Conservation (phyloP, 2,329 filamentous ascomycete species). For the Penicillium sp. region DNA sequence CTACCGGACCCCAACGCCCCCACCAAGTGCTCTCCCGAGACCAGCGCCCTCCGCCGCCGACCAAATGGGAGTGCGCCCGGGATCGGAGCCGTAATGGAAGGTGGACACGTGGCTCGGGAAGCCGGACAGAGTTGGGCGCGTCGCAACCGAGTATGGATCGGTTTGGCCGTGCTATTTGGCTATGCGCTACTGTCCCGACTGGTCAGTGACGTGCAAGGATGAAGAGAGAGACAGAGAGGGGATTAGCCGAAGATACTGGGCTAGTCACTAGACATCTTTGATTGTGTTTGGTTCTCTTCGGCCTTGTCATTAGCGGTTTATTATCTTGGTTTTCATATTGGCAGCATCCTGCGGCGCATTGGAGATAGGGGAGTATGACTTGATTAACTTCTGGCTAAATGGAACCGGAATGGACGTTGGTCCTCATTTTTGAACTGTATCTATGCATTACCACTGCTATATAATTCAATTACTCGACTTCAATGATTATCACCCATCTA, state of each 20-base stretch:
- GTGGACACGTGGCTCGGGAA: slow-evolving; percentile 72
- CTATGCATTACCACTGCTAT: not conserved
- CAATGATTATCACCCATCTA: not conserved
- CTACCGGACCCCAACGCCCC: slow-evolving; percentile 58
- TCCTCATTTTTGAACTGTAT: not conserved
- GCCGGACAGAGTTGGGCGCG: slow-evolving; percentile 81
- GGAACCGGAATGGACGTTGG: not conserved
- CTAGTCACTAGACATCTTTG: slow-evolving; percentile 6
- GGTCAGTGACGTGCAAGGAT: slow-evolving; percentile 58
- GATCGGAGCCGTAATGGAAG: slow-evolving; percentile 72
- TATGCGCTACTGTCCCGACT: slow-evolving; percentile 83
- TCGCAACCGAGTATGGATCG: slow-evolving; percentile 76
- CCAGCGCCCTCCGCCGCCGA: slow-evolving; percentile 66
- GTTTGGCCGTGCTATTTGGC: slow-evolving; percentile 70
- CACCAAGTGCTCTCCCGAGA: slow-evolving; percentile 63
- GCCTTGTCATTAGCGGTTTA: slow-evolving; percentile 20
- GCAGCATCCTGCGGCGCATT: slow-evolving; percentile 24
- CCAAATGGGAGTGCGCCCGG: slow-evolving; percentile 59
- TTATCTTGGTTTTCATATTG: slow-evolving; percentile 2
- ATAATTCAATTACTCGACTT: not conserved
- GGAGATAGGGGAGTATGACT: not conserved
- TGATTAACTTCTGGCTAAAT: not conserved
- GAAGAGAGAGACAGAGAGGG: slow-evolving; percentile 22
- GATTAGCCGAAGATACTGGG: not conserved
- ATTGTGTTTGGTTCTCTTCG: slow-evolving; percentile 4